A percentile compares a stretch with the other conserved stretches of the same genome.
phyloP scores from a whole-genome alignment of 2,329 filamentous ascomycete species.

The Coniochaeta prunicola region DNA sequence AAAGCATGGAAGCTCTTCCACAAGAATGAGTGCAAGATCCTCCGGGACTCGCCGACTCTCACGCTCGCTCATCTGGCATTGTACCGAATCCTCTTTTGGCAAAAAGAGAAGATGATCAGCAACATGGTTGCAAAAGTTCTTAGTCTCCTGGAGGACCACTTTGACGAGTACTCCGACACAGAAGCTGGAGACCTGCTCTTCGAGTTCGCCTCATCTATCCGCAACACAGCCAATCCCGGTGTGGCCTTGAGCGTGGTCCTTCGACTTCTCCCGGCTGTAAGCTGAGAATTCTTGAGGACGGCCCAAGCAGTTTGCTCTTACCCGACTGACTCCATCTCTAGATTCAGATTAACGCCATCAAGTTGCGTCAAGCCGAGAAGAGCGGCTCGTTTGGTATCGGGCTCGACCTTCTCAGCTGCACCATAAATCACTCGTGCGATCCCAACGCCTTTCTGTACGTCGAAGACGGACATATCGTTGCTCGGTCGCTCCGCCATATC shows the following conservation, averaged over 20 bases:
- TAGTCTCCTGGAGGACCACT: constrained; percentile 16
- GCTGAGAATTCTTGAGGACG: too few species aligned
- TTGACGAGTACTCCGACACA: constrained; percentile 11
- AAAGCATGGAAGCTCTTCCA: constrained; percentile 21
- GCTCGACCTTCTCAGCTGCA: constrained; percentile 21
- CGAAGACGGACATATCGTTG: constrained; percentile 20
- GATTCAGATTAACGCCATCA: constrained; percentile 19
- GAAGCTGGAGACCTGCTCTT: constrained; percentile 6
- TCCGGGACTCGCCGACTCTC: constrained; percentile 12
- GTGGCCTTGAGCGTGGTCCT: constrained; percentile 7
- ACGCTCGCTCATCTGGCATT: constrained; percentile 11
- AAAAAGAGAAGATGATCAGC: constrained; percentile 13
- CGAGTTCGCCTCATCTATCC: constrained; percentile 7
- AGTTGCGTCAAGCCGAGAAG: constrained; percentile 13
- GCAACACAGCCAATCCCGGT: constrained; percentile 7
- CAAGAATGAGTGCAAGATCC: constrained; percentile 20
- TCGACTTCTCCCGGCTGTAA: constrained; percentile 13
- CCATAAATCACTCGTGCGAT: constrained; percentile 28
- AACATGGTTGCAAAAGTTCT: constrained; percentile 10
- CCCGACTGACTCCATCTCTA: constrained; percentile 3
- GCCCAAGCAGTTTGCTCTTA: too few species aligned
- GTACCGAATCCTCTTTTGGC: constrained; percentile 18
- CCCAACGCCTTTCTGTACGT: constrained; percentile 25
- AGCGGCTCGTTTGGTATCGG: constrained; percentile 16
- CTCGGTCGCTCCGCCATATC: constrained; percentile 22